Conservation (phyloP, 1,284 basidiomycete genomes). For the Moesziomyces sp. region DNA sequence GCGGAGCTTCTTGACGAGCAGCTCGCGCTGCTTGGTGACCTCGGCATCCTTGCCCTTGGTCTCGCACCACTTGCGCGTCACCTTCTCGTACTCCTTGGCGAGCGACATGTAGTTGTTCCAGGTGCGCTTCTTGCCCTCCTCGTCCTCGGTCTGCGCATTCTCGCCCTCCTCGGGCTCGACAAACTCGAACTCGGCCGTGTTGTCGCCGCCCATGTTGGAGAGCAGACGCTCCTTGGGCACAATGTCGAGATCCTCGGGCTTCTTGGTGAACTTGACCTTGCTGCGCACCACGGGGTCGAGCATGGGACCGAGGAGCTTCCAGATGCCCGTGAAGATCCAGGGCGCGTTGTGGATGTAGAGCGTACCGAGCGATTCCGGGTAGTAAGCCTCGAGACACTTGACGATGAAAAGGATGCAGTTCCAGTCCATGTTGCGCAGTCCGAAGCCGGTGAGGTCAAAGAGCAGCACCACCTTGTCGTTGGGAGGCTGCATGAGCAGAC, state of each 20-base stretch:
- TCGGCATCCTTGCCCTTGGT: slow-evolving; percentile 45
- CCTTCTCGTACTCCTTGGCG: slow-evolving; percentile 62
- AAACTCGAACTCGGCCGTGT: slow-evolving; percentile 49
- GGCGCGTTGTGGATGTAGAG: slow-evolving; percentile 68
- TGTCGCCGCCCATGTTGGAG: slow-evolving; percentile 49
- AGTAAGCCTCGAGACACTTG: slow-evolving; percentile 67
- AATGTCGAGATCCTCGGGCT: slow-evolving; percentile 59
- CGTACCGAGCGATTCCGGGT: slow-evolving; percentile 68
- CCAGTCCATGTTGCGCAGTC: slow-evolving; percentile 65
- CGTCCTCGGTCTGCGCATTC: slow-evolving; percentile 62
- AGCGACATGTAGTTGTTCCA: slow-evolving; percentile 60
- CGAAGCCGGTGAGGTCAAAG: slow-evolving; percentile 67
- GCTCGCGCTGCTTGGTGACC: slow-evolving; percentile 52
- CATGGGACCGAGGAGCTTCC: slow-evolving; percentile 65
- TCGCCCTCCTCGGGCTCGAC: slow-evolving; percentile 60
- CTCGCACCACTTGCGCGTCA: slow-evolving; percentile 65
- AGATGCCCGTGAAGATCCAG: slow-evolving; percentile 69
- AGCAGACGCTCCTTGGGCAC: slow-evolving; percentile 57
- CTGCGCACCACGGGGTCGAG: slow-evolving; percentile 64
- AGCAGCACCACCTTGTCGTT: slow-evolving; percentile 68
- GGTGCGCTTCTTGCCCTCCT: slow-evolving; percentile 57
- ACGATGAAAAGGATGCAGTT: slow-evolving; percentile 59
- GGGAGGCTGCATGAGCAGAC: slow-evolving; percentile 64
- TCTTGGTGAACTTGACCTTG: slow-evolving; percentile 65
- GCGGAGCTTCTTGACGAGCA: slow-evolving; percentile 65